A percentile compares a stretch with the other conserved stretches of the same genome.
These are phyloP conservation scores for Vanrija humicola DNA, from an alignment of 1,284 basidiomycete species.

Conservation along the genomic window DNA sequence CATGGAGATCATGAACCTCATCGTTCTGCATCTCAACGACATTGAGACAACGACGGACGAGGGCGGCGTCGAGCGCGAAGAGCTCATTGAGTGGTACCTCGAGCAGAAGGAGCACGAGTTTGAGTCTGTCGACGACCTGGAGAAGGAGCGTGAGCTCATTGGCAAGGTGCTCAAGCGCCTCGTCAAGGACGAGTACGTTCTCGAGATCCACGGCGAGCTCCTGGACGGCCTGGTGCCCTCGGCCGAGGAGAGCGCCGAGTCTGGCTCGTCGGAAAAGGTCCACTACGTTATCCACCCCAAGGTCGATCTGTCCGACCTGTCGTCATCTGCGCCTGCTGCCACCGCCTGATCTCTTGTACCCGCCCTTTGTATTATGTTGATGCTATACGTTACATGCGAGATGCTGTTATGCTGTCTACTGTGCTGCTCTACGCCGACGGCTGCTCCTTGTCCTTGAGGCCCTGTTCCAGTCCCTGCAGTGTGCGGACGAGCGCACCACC, in stretches of 20 bases:
- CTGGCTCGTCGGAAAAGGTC: conserved; percentile 31
- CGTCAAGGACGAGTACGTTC: conserved; percentile 83
- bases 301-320: conserved; percentile 47
- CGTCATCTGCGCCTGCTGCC: conserved; percentile 33
- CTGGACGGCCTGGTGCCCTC: conserved; percentile 68
- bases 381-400: neutral
- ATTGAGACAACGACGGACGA: conserved; percentile 68
- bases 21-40: conserved; percentile 73
- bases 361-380: neutral
- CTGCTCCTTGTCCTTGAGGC: conserved; percentile 33
- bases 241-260: conserved; percentile 28
- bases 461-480: conserved; percentile 45
- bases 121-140: conserved; percentile 80
- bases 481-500: conserved; percentile 48
- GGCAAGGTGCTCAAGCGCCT: conserved; percentile 84
- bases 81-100: conserved; percentile 94
- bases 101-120: conserved; percentile 82
- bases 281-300: conserved; percentile 49
- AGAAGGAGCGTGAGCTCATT: conserved; percentile 85
- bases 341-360: neutral
- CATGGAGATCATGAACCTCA: conserved; percentile 73
- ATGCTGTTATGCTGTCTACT: neutral
- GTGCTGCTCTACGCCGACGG: no score
- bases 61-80: conserved; percentile 76
- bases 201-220: conserved; percentile 76